A percentile compares a stretch with the other conserved stretches of the same genome.
These are phyloP conservation scores for Arctium lappa DNA, from an alignment of 129 eudicot species.

Conservation along the genomic window DNA sequence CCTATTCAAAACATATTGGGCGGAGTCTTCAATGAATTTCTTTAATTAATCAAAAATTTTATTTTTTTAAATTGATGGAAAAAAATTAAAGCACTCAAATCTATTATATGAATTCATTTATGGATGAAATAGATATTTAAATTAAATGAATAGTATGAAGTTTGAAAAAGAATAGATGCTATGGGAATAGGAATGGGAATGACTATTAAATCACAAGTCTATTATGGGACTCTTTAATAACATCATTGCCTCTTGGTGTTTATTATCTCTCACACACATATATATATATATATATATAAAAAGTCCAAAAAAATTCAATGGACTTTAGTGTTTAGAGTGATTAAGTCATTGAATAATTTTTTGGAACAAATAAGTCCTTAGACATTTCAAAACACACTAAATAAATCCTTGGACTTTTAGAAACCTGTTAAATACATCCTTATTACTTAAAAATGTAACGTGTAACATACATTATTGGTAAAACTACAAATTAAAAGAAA, in stretches of 20 bases:
- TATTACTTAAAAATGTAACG: too few species aligned
- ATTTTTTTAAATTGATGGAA: not conserved
- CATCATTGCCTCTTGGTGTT: not conserved
- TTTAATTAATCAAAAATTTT: not conserved
- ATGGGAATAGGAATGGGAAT: not conserved
- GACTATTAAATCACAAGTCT: not conserved
- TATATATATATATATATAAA: too few species aligned
- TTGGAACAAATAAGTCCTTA: too few species aligned
- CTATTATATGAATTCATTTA: not conserved
- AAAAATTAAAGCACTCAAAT: not conserved
- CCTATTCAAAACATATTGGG: conserved; percentile 30
- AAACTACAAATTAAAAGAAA: too few species aligned
- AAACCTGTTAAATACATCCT: too few species aligned
- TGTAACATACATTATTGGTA: too few species aligned
- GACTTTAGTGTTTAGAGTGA: too few species aligned
- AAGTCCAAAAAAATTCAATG: too few species aligned
- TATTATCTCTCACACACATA: too few species aligned
- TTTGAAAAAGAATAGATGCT: not conserved
- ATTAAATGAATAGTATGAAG: not conserved
- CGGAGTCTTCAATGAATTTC: conserved; percentile 30
- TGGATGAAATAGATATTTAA: not conserved
- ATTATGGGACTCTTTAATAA: not conserved
- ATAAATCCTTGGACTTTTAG: too few species aligned
- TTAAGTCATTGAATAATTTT: too few species aligned
- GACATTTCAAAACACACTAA: too few species aligned